Conservation (phyloP, 2,329 filamentous ascomycete genomes). For the Scorias spongiosa region DNA sequence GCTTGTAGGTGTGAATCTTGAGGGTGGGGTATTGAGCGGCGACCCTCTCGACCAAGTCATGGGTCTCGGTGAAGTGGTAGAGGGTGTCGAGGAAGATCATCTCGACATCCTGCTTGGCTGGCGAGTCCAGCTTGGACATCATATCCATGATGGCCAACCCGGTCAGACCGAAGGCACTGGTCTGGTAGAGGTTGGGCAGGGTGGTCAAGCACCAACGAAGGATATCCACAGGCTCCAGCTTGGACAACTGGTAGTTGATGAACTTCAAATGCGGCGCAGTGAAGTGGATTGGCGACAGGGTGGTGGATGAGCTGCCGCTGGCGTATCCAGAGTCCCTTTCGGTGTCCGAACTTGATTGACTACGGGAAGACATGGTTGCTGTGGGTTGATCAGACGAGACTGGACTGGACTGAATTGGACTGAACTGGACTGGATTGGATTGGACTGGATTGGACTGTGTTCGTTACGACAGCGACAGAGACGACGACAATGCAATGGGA, state of each 20-base stretch:
- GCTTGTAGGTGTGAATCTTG: constrained; percentile 80
- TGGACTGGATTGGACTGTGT: background rate
- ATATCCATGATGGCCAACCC: constrained; percentile 43
- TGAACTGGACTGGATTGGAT: background rate
- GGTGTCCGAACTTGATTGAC: constrained; percentile 16
- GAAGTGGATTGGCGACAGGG: constrained; percentile 66
- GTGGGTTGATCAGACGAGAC: background rate
- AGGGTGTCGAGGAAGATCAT: constrained; percentile 41
- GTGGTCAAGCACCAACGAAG: constrained; percentile 83
- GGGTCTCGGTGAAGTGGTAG: constrained; percentile 37
- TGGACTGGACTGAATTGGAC: background rate
- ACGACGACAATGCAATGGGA: no score
- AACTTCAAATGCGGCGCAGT: constrained; percentile 77
- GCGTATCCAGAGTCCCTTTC: constrained; percentile 73
- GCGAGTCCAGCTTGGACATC: constrained; percentile 57
- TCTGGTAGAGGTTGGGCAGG: constrained; percentile 62
- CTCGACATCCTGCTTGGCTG: constrained; percentile 38
- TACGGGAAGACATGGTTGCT: constrained; percentile 12
- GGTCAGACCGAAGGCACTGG: constrained; percentile 36
- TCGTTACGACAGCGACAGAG: no score
- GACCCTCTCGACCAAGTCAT: constrained; percentile 47
- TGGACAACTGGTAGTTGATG: constrained; percentile 77
- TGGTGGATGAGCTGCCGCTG: constrained; percentile 47
- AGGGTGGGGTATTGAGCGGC: constrained; percentile 61
- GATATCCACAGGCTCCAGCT: constrained; percentile 77